phyloP scores from a whole-genome alignment of 2,329 filamentous ascomycete genomes.

The Tolypocladium amazonense region DNA sequence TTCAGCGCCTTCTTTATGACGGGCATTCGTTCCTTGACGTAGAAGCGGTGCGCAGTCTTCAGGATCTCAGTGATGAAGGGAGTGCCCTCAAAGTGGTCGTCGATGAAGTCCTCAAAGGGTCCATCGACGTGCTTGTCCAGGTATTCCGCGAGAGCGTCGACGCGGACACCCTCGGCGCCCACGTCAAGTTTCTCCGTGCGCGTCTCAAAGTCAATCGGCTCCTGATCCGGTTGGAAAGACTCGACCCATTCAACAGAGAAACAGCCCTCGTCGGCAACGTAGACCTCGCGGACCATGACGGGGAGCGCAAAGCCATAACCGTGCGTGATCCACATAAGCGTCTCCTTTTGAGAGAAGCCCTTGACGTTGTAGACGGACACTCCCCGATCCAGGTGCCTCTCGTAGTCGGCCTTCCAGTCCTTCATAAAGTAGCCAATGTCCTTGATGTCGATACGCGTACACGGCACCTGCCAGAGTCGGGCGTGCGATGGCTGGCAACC shows the following conservation, averaged over 20 bases:
- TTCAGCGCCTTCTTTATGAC: constrained; percentile 94
- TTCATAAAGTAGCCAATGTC: constrained; percentile 99
- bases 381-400: constrained; percentile 75
- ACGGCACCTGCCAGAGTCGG: constrained; percentile 92
- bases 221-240: constrained; percentile 54
- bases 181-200: constrained; percentile 83
- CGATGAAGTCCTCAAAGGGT: constrained; percentile 85
- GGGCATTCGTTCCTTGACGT: constrained; percentile 74
- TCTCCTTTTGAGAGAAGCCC: constrained; percentile 60
- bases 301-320: constrained; percentile 90
- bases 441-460: constrained; percentile 97
- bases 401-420: constrained; percentile 96
- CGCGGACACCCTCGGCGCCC: constrained; percentile 77
- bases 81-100: constrained; percentile 93
- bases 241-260: constrained; percentile 94
- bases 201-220: constrained; percentile 72
- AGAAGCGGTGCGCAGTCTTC: constrained; percentile 91
- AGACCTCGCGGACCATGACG: constrained; percentile 89
- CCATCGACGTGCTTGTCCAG: constrained; percentile 90
- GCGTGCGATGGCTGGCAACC: constrained; percentile 94
- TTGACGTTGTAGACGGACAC: constrained; percentile 95
- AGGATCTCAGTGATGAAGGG: constrained; percentile 92
- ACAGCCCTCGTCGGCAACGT: constrained; percentile 82
- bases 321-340: constrained; percentile 83
- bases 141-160: constrained; percentile 75